A percentile compares a stretch with the other conserved stretches of the same genome.
Evolutionary conservation across 148 eudicot genomes (phyloP).

Genomic region (Talinum fruticosum): DNA sequence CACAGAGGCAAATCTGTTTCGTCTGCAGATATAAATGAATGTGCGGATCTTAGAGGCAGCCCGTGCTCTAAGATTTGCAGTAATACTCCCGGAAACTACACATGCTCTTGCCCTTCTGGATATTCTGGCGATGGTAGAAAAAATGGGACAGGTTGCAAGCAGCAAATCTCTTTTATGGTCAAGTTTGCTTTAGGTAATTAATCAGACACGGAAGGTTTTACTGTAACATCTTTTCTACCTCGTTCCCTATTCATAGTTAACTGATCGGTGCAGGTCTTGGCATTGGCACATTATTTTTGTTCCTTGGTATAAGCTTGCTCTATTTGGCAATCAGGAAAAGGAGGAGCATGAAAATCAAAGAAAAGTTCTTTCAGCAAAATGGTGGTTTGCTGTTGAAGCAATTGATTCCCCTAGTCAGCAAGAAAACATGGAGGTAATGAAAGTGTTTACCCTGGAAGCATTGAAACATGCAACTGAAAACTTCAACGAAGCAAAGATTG

Average conservation of each 20-base stretch:
- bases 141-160: conserved; percentile 1
- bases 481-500: background rate
- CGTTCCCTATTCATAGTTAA: too few relatives aligned
- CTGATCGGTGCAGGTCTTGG: background rate
- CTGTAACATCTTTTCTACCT: too few relatives aligned
- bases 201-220: too few relatives aligned
- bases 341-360: background rate
- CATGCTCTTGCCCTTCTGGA: background rate
- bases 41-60: background rate
- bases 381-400: too few relatives aligned
- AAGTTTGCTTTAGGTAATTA: too few relatives aligned
- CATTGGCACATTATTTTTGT: background rate
- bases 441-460: background rate
- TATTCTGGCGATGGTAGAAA: conserved; percentile 7
- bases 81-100: background rate
- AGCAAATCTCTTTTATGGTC: background rate
- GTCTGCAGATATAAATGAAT: background rate
- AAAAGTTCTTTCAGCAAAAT: too few relatives aligned
- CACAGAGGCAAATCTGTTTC: too few relatives aligned
- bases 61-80: background rate
- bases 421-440: too few relatives aligned
- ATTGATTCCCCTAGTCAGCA: too few relatives aligned
- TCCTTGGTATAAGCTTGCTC: background rate
- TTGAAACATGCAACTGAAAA: background rate
- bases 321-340: too few relatives aligned